A percentile compares a stretch with the other conserved stretches of the same genome.
Conservation (phyloP, 306 rosid genomes). For the Mucuna pruriens region DNA sequence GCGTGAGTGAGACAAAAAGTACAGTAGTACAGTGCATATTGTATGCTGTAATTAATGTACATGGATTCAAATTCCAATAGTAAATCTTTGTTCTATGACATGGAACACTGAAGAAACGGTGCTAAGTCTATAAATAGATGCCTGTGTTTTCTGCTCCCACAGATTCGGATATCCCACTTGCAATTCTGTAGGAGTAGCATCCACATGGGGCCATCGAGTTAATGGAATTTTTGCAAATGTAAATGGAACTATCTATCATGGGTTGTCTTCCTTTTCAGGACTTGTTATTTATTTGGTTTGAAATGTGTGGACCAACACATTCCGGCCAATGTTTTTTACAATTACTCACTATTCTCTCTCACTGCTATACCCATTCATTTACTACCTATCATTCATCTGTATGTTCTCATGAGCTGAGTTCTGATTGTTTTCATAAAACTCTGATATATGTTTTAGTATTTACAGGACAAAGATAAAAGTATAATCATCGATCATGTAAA, state of each 20-base stretch:
- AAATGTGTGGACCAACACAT: constrained; percentile 17
- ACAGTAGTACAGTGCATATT: constrained; percentile 51
- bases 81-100: constrained; percentile 49
- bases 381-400: no score
- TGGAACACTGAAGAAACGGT: constrained; percentile 31
- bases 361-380: no score
- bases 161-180: constrained; percentile 31
- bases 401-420: no score
- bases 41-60: constrained; percentile 42
- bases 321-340: background rate
- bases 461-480: no score
- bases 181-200: constrained; percentile 39
- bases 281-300: background rate
- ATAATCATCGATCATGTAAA: no score
- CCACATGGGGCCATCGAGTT: constrained; percentile 44
- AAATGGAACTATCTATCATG: constrained; percentile 52
- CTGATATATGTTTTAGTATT: no score
- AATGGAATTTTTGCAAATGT: constrained; percentile 33
- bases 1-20: constrained; percentile 42
- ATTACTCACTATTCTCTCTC: no score
- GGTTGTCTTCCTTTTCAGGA: constrained; percentile 51
- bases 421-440: no score
- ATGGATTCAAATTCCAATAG: constrained; percentile 38
- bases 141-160: constrained; percentile 33
- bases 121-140: constrained; percentile 11